Percentiles rank a stretch among this genome's conserved stretches.
Evolutionary conservation across 345 rosid species (phyloP).

Genomic region (Pugionium cornutum): DNA sequence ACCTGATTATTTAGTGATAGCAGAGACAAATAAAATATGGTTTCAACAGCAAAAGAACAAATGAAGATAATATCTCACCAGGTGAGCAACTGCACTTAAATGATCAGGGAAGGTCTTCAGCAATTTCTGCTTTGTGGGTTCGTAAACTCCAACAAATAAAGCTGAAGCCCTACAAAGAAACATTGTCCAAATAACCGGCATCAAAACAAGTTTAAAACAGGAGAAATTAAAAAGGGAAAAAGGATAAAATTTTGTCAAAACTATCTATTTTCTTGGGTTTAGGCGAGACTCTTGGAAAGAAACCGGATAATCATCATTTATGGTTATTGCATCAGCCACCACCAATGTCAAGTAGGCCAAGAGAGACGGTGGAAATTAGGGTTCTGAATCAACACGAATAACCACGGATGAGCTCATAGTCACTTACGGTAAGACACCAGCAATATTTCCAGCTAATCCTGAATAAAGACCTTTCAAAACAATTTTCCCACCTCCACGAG

Average conservation of each 20-base stretch:
- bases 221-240: neutral
- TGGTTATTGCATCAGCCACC: neutral
- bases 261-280: neutral
- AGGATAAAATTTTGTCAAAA: neutral
- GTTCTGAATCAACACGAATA: conserved; percentile 7
- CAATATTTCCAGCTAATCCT: conserved; percentile 89
- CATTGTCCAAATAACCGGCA: conserved; percentile 21
- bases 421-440: conserved; percentile 93
- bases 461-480: conserved; percentile 85
- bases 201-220: neutral
- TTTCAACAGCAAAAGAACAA: conserved; percentile 4
- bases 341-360: neutral
- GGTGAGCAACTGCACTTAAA: conserved; percentile 83
- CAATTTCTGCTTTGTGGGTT: conserved; percentile 89
- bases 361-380: too few species aligned
- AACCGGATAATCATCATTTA: neutral
- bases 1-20: conserved; percentile 6
- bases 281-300: neutral
- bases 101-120: conserved; percentile 73
- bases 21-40: neutral
- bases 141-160: conserved; percentile 88
- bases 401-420: conserved; percentile 23
- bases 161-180: conserved; percentile 79
- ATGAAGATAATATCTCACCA: conserved; percentile 51
- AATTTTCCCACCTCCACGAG: conserved; percentile 84